A percentile compares a stretch with the other conserved stretches of the same genome.
Evolutionary conservation across 768 basidiomycete genomes (phyloP).

Genomic region (Tephrocybe sp.): DNA sequence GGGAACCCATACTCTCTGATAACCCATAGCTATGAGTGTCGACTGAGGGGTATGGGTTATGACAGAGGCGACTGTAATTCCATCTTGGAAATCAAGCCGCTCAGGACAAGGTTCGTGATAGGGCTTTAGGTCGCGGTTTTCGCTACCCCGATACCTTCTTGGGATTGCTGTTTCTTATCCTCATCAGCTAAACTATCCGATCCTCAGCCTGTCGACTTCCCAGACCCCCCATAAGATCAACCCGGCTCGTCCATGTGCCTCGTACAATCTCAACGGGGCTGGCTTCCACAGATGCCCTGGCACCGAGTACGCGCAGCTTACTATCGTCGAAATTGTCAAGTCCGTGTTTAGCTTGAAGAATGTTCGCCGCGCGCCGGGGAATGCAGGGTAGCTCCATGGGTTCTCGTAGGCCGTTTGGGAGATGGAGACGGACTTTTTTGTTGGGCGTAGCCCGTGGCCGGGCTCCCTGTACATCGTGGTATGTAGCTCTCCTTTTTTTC

Average conservation of each 20-base stretch:
- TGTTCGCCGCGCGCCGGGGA: slow-evolving; percentile 44
- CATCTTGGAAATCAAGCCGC: background rate
- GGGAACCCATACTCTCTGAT: too few relatives aligned
- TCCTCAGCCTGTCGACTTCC: slow-evolving; percentile 37
- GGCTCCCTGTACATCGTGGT: background rate
- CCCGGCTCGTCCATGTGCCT: slow-evolving; percentile 34
- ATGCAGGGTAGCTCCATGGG: slow-evolving; percentile 36
- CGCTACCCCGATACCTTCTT: background rate
- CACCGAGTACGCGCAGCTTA: slow-evolving; percentile 32
- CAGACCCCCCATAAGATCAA: slow-evolving; percentile 38
- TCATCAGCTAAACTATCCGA: too few relatives aligned
- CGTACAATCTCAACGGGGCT: slow-evolving; percentile 27
- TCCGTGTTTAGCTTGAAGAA: slow-evolving; percentile 43
- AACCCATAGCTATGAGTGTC: too few relatives aligned
- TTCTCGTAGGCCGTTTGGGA: slow-evolving; percentile 31
- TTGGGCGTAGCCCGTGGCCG: slow-evolving; percentile 3
- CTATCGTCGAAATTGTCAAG: slow-evolving; percentile 44
- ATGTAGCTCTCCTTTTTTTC: too few relatives aligned
- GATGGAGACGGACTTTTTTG: slow-evolving; percentile 35
- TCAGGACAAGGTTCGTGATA: background rate
- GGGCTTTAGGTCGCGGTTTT: background rate
- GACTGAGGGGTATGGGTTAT: too few relatives aligned
- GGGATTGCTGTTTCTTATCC: background rate
- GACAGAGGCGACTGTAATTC: too few relatives aligned
- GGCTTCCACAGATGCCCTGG: slow-evolving; percentile 46